These are phyloP conservation scores for Scytalidium lignicola DNA, from an alignment of 2,329 filamentous ascomycete genomes.

Conservation along the genomic window DNA sequence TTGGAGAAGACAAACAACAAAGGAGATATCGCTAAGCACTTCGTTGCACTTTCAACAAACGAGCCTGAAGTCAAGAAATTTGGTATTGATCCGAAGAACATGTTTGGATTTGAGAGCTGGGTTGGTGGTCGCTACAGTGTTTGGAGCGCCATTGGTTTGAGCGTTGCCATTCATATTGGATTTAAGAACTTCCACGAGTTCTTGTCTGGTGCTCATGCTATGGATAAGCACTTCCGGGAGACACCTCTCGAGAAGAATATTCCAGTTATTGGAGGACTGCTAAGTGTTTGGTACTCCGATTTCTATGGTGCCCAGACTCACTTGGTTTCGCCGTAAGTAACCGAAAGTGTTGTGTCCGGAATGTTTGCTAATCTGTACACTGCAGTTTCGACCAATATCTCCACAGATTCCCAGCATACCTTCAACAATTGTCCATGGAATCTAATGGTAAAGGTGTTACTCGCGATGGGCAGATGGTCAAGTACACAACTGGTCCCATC, in stretches of 20 bases:
- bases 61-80: slow-evolving; percentile 95
- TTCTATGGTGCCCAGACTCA: slow-evolving; percentile 98
- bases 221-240: slow-evolving; percentile 97
- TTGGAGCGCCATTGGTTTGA: slow-evolving; percentile 96
- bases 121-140: slow-evolving; percentile 97
- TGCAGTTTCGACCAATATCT: slow-evolving; percentile 94
- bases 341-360: not conserved
- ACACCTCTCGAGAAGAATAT: slow-evolving; percentile 93
- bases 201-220: slow-evolving; percentile 87
- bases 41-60: slow-evolving; percentile 96
- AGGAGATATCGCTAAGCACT: slow-evolving; percentile 95
- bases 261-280: slow-evolving; percentile 80
- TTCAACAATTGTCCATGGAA: slow-evolving; percentile 99
- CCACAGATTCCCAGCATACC: slow-evolving; percentile 97
- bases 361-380: slow-evolving; percentile 44
- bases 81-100: slow-evolving; percentile 97
- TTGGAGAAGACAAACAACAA: slow-evolving; percentile 70
- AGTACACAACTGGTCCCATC: slow-evolving; percentile 95
- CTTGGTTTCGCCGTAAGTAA: slow-evolving; percentile 81
- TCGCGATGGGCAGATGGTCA: slow-evolving; percentile 80
- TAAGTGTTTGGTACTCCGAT: slow-evolving; percentile 98
- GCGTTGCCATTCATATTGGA: slow-evolving; percentile 90
- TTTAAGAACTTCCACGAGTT: slow-evolving; percentile 98
- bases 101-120: slow-evolving; percentile 99
- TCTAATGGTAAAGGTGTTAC: slow-evolving; percentile 98